Percentiles rank a stretch among this genome's conserved stretches.
Evolutionary conservation across 1,284 basidiomycete species (phyloP).

Genomic region (Moniliophthora roreri): DNA sequence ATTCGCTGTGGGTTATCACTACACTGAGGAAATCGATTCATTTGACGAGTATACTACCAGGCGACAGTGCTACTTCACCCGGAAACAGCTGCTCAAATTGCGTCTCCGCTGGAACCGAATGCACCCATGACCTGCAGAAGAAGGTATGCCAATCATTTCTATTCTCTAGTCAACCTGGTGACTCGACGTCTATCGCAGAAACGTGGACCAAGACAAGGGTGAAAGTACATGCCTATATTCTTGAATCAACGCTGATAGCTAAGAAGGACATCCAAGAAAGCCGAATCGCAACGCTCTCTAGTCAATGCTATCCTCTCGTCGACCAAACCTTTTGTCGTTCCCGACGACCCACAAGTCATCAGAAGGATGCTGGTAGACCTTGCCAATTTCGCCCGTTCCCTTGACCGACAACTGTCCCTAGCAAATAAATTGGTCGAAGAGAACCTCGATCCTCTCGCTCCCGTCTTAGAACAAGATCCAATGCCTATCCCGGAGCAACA

Average conservation of each 20-base stretch:
- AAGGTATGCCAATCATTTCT: not conserved
- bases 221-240: too few species aligned
- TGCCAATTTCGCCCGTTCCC: slow-evolving; percentile 4
- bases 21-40: too few species aligned
- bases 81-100: not conserved
- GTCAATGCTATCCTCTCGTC: slow-evolving; percentile 13
- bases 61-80: not conserved
- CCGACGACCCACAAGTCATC: slow-evolving; percentile 7
- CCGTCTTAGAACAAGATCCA: not conserved
- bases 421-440: not conserved
- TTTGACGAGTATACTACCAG: too few species aligned
- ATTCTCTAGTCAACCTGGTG: not conserved
- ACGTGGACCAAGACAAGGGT: not conserved
- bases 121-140: not conserved
- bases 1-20: too few species aligned
- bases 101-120: not conserved
- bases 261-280: not conserved
- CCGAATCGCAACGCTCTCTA: slow-evolving; percentile 2
- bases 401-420: slow-evolving; percentile 10
- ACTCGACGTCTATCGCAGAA: not conserved
- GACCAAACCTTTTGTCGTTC: slow-evolving; percentile 6
- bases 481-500: not conserved
- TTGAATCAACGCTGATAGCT: not conserved
- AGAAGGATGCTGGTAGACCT: slow-evolving; percentile 11
- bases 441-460: not conserved